Percentiles rank a stretch among this genome's conserved stretches.
Evolutionary conservation across 768 basidiomycete species (phyloP).

Genomic region (Suillus plorans): DNA sequence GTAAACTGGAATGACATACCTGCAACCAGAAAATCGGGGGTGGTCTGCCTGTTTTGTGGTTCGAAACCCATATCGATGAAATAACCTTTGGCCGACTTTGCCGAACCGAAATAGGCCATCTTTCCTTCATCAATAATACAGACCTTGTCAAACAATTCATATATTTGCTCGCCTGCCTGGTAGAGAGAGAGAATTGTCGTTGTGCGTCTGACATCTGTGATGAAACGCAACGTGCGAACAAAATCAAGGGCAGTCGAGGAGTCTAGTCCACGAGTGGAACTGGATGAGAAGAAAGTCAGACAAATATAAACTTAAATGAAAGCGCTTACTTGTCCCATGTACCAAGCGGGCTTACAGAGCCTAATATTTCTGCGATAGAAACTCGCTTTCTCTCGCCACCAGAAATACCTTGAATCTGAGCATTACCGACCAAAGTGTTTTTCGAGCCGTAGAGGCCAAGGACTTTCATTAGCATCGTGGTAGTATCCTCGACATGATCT

Average conservation of each 20-base stretch:
- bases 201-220: constrained; percentile 52
- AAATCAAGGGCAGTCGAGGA: constrained; percentile 74
- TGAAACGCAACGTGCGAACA: constrained; percentile 63
- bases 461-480: constrained; percentile 58
- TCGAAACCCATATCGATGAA: constrained; percentile 58
- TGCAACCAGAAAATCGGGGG: constrained; percentile 58
- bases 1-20: constrained; percentile 2
- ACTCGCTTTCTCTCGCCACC: constrained; percentile 85
- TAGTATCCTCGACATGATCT: constrained; percentile 15
- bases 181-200: constrained; percentile 81
- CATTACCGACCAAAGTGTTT: constrained; percentile 79
- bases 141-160: constrained; percentile 69
- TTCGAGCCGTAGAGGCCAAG: constrained; percentile 76
- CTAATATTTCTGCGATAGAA: constrained; percentile 70
- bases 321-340: neutral
- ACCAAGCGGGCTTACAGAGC: neutral
- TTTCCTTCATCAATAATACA: constrained; percentile 59
- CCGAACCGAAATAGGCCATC: constrained; percentile 63
- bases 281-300: constrained; percentile 25
- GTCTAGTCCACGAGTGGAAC: constrained; percentile 68
- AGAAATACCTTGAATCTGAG: constrained; percentile 71
- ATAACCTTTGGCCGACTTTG: constrained; percentile 52
- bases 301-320: neutral
- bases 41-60: constrained; percentile 57
- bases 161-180: constrained; percentile 75